Evolutionary conservation across 148 eudicot species (phyloP).

Genomic region (Vaccinium corymbosum): DNA sequence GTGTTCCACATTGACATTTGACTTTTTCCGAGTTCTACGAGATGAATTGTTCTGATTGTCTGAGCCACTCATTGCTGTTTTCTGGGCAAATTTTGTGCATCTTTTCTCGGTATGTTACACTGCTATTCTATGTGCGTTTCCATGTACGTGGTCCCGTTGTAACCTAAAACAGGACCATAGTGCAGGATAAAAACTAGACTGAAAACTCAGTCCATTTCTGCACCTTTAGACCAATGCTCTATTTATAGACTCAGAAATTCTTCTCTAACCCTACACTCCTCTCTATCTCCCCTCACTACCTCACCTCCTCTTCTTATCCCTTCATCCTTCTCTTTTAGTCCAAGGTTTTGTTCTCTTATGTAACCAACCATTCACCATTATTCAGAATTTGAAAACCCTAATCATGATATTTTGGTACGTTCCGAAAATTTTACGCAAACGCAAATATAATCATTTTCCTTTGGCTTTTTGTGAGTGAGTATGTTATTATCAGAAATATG

Average conservation of each 20-base stretch:
- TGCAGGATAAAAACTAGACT: background rate
- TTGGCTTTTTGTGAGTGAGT: background rate
- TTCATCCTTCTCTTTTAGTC: background rate
- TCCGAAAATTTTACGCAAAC: background rate
- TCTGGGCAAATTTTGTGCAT: too few species aligned
- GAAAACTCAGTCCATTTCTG: slow-evolving; percentile 8
- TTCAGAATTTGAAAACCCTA: background rate
- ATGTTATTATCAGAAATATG: background rate
- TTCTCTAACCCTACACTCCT: slow-evolving; percentile 9
- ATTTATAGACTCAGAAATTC: slow-evolving; percentile 19
- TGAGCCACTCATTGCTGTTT: too few species aligned
- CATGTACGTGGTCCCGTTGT: background rate
- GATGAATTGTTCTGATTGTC: background rate
- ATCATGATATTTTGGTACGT: slow-evolving; percentile 23
- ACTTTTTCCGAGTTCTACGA: background rate
- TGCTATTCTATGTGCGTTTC: background rate
- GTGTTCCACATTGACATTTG: background rate
- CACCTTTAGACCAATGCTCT: slow-evolving; percentile 2
- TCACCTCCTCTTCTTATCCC: slow-evolving; percentile 9
- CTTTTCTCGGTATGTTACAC: too few species aligned
- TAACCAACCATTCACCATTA: background rate
- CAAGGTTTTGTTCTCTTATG: slow-evolving; percentile 8
- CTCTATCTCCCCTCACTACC: background rate
- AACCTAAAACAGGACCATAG: background rate
- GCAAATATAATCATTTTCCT: background rate